These are phyloP conservation scores for Solanum rostratum DNA, from an alignment of 257 asterid genomes.

Conservation along the genomic window DNA sequence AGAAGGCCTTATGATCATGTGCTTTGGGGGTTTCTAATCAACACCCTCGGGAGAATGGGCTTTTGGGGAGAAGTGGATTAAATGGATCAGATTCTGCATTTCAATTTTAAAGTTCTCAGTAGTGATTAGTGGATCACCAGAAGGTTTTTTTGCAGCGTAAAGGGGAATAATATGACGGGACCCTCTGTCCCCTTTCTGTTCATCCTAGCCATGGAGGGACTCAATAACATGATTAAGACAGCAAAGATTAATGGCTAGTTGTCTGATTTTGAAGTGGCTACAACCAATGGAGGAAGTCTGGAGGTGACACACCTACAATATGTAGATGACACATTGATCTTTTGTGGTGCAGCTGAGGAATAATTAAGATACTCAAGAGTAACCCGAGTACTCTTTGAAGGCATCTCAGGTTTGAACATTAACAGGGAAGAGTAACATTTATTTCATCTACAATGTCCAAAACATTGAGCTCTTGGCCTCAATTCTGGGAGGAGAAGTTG, in stretches of 20 bases:
- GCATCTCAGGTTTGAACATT: not conserved
- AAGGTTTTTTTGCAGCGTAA: not conserved
- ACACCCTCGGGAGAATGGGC: not conserved
- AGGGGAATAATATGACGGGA: not conserved
- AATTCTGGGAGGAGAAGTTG: not conserved
- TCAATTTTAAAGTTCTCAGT: not conserved
- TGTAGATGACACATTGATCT: not conserved
- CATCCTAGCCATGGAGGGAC: too few relatives aligned
- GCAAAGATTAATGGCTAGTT: not conserved
- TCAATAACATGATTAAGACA: not conserved
- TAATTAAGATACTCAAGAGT: not conserved
- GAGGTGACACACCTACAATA: not conserved
- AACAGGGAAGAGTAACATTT: not conserved
- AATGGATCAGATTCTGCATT: not conserved
- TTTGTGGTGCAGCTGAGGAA: not conserved
- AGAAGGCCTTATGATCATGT: not conserved
- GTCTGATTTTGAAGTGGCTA: not conserved
- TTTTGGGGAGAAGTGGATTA: not conserved
- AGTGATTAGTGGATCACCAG: not conserved
- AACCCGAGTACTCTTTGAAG: not conserved
- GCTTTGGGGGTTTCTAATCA: not conserved
- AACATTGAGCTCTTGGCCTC: not conserved
- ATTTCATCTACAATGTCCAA: not conserved
- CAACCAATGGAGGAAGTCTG: not conserved
- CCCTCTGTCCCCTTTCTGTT: too few relatives aligned